A percentile compares a stretch with the other conserved stretches of the same genome.
These are phyloP conservation scores for Pelagophyceae sp. DNA, from an alignment of 352 stramenopile genomes.

Conservation along the genomic window DNA sequence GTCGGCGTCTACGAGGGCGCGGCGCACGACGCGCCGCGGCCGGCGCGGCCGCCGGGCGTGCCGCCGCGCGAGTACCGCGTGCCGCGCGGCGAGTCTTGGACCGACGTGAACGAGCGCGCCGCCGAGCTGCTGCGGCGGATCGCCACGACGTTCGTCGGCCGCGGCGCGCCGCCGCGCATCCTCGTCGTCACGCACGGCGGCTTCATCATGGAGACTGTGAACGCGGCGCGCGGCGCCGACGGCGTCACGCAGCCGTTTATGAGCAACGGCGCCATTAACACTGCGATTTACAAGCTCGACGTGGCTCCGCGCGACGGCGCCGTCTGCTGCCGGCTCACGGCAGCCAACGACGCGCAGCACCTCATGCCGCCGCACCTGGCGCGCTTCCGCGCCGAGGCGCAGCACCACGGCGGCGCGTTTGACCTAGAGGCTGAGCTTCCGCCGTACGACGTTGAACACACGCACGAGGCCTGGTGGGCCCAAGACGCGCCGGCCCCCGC, in stretches of 20 bases:
- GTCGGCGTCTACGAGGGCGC: constrained; percentile 4
- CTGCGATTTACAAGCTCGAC: constrained; percentile 3
- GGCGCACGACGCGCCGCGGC: not conserved
- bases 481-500: no score
- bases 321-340: not conserved
- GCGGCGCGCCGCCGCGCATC: not conserved
- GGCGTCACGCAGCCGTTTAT: not conserved
- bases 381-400: not conserved
- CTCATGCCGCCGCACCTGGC: not conserved
- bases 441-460: not conserved
- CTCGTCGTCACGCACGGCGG: constrained; percentile 10
- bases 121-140: not conserved
- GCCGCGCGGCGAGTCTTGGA: constrained; percentile 2
- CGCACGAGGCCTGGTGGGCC: not conserved
- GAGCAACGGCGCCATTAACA: constrained; percentile 2
- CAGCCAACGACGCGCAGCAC: constrained; percentile 5
- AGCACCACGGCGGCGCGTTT: not conserved
- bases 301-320: not conserved
- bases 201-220: constrained; percentile 15
- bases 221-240: constrained; percentile 1
- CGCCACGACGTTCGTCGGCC: not conserved
- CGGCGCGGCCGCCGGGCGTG: constrained; percentile 3
- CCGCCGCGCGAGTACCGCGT: not conserved
- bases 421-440: not conserved
- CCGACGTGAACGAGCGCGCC: not conserved